phyloP scores from a whole-genome alignment of 1,139 yeast genomes.

The Geotrichum reessii region DNA sequence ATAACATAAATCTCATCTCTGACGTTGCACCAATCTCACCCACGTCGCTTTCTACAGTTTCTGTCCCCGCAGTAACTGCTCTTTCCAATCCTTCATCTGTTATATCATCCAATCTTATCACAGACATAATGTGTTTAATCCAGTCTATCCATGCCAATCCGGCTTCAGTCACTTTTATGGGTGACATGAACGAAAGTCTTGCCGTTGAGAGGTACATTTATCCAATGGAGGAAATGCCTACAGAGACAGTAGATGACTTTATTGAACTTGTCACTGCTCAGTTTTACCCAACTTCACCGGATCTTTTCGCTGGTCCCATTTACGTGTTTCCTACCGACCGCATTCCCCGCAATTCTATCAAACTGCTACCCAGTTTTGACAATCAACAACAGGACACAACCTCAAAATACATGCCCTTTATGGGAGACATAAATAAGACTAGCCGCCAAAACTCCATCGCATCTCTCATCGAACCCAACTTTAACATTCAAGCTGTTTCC shows the following conservation, averaged over 20 bases:
- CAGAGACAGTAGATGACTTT: constrained; percentile 15
- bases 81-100: constrained; percentile 4
- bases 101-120: background rate
- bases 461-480: constrained; percentile 1
- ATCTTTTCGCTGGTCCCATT: constrained; percentile 1
- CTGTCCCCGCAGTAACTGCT: constrained; percentile 1
- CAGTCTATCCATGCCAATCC: constrained; percentile 4
- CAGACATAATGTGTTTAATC: constrained; percentile 4
- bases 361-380: constrained; percentile 11
- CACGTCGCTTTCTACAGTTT: background rate
- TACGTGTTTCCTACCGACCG: constrained; percentile 10
- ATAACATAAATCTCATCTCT: background rate
- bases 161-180: constrained; percentile 8
- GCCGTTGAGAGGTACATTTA: constrained; percentile 7
- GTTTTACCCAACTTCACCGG: constrained; percentile 9
- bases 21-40: background rate
- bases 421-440: background rate
- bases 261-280: constrained; percentile 17
- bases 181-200: background rate
- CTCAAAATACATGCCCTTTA: constrained; percentile 1
- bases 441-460: constrained; percentile 10
- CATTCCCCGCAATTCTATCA: background rate
- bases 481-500: background rate
- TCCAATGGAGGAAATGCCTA: constrained; percentile 12
- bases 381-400: constrained; percentile 6